Evolutionary conservation across 768 basidiomycete species (phyloP), one percentile per base, ranked within the genome.

Genomic region (Kockovaella imperatae): DNA sequence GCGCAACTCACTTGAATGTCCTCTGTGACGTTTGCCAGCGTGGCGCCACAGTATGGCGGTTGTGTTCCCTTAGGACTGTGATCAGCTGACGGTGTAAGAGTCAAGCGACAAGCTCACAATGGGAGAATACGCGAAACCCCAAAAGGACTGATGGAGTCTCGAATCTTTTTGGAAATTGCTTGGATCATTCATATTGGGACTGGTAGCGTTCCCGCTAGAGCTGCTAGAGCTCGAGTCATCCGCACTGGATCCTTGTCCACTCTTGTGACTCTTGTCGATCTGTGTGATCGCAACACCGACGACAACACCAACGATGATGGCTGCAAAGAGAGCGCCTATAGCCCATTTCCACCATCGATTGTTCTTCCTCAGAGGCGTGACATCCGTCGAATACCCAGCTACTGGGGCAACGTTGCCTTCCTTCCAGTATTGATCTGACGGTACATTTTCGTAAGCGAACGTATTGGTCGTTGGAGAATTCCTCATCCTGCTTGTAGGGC

Each of bases 121-220:
- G 1, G 89, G 88, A 1, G 87, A 88, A 69, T 93, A 93, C 0
- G 89, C 89, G 20, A 93, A 63, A 4, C 85, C 89, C 67, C 83
- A 93, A 73, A 95, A 86, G 0, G 80, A 77, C 55, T 84, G 79
- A 53, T 82, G 77, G 42, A 93, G 72, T 25, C 76, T 76, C 2
- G 78, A 43, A 68, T 91, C 78, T 72, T 82, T 84, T 17, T 72
- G 69, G 70, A 91, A 95, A 15, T 77, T 76, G 69, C 81, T 87
- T 3, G 89, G 87, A 69, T 91, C 85, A 57, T 76, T 79, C 7
- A 78, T 69, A 2, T 74, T 74, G 45, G 57, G 43, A 69, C 35
- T 47, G 21, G 47, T 50, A 23, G 42, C 59, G 38, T 45, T 50
- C 20, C 41, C 41, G 35, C 49, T 66, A 29, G 46, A 39, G 5